These are phyloP conservation scores for Cercospora berteroae DNA, from an alignment of 2,329 filamentous ascomycete species.

Conservation along the genomic window DNA sequence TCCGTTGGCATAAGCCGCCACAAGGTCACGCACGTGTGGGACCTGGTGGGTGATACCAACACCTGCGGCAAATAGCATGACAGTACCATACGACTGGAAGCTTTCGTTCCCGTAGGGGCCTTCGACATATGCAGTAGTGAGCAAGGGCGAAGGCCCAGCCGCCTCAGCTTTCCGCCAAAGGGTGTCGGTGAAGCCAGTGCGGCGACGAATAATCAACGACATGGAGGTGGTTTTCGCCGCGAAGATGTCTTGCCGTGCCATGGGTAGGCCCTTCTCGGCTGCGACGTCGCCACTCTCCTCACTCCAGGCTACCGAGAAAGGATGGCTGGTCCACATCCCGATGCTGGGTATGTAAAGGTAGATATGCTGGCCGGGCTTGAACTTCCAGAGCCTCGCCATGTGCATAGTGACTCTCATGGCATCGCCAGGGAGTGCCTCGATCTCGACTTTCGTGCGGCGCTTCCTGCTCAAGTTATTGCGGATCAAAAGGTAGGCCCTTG, in stretches of 20 bases:
- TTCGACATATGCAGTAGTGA: constrained; percentile 73
- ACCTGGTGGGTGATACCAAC: constrained; percentile 96
- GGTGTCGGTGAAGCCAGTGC: constrained; percentile 82
- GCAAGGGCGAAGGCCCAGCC: constrained; percentile 54
- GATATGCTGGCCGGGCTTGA: constrained; percentile 72
- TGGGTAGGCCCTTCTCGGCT: constrained; percentile 48
- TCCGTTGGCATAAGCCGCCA: constrained; percentile 58
- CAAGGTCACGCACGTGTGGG: constrained; percentile 73
- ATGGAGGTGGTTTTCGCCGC: constrained; percentile 55
- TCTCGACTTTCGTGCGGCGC: constrained; percentile 66
- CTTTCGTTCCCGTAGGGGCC: constrained; percentile 81
- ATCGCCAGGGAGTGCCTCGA: constrained; percentile 74
- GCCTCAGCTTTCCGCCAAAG: constrained; percentile 68
- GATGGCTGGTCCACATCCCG: constrained; percentile 72
- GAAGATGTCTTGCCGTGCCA: constrained; percentile 53
- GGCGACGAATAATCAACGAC: constrained; percentile 81
- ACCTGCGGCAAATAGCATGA: constrained; percentile 85
- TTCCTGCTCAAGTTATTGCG: constrained; percentile 63
- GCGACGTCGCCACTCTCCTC: constrained; percentile 55
- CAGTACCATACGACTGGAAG: constrained; percentile 88
- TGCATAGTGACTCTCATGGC: constrained; percentile 70
- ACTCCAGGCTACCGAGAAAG: constrained; percentile 76
- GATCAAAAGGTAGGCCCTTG: constrained; percentile 59
- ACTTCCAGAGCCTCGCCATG: constrained; percentile 73
- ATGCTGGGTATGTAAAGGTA: constrained; percentile 75